These are phyloP conservation scores for Lactarius hatsudake DNA, from an alignment of 768 basidiomycete genomes.

Conservation along the genomic window DNA sequence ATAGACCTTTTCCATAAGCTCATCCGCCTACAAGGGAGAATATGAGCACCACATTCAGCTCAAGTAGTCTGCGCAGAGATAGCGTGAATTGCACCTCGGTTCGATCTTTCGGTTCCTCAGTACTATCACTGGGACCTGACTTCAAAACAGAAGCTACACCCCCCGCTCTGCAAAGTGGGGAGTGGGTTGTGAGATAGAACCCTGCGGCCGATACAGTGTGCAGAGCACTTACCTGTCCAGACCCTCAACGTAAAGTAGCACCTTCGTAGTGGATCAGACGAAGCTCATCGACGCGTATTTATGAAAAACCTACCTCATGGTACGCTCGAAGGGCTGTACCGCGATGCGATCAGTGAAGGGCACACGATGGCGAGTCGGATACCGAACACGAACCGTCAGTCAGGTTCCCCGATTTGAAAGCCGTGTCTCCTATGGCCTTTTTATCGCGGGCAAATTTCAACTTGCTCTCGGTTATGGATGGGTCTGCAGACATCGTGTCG, in stretches of 20 bases:
- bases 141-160: conserved; percentile 3
- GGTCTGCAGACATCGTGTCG: conserved; percentile 6
- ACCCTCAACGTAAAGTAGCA: conserved; percentile 42
- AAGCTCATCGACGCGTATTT: background rate
- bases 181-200: background rate
- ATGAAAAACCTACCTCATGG: conserved; percentile 52
- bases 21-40: conserved; percentile 56
- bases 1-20: conserved; percentile 77
- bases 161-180: conserved; percentile 15
- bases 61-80: background rate
- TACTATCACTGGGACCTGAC: conserved; percentile 17
- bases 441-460: conserved; percentile 38
- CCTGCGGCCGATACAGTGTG: background rate
- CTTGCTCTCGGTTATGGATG: conserved; percentile 18
- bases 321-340: conserved; percentile 60
- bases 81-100: conserved; percentile 52
- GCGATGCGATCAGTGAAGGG: background rate
- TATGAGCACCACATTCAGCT: background rate
- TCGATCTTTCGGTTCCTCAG: conserved; percentile 47
- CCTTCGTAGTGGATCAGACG: conserved; percentile 16
- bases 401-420: conserved; percentile 63
- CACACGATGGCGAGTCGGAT: background rate
- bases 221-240: conserved; percentile 55
- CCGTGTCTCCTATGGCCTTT: conserved; percentile 64
- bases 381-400: conserved; percentile 47